Percentiles rank a stretch among this genome's conserved stretches.
phyloP scores from a whole-genome alignment of 805 yeast genomes.

The Priceomyces haplophilus region DNA sequence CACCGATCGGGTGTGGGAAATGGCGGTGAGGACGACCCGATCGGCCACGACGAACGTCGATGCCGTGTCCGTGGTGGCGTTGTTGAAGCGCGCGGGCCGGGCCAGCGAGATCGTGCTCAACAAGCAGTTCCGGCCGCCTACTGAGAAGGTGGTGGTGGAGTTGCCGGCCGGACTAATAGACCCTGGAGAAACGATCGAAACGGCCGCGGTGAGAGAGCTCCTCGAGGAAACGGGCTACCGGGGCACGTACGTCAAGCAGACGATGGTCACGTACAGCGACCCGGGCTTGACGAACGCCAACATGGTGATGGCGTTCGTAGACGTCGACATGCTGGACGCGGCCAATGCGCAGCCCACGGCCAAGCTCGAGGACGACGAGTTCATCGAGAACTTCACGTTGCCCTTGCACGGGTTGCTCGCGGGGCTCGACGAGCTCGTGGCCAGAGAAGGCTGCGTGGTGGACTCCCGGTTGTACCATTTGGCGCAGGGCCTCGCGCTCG shows the following conservation, averaged over 20 bases:
- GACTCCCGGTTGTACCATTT: constrained; percentile 88
- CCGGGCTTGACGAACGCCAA: constrained; percentile 90
- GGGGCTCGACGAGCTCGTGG: constrained; percentile 47
- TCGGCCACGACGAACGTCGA: constrained; percentile 59
- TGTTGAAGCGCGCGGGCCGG: constrained; percentile 49
- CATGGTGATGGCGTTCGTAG: constrained; percentile 71
- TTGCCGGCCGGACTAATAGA: constrained; percentile 95
- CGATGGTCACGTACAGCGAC: constrained; percentile 48
- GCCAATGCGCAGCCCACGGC: constrained; percentile 70
- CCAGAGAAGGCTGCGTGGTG: constrained; percentile 64
- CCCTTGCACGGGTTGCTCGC: constrained; percentile 59
- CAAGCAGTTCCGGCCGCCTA: constrained; percentile 93
- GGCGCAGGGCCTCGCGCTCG: constrained; percentile 73
- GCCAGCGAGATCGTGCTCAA: constrained; percentile 53
- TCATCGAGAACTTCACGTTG: constrained; percentile 80
- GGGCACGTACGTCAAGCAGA: constrained; percentile 50
- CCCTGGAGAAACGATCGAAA: constrained; percentile 70
- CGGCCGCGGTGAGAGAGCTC: constrained; percentile 84
- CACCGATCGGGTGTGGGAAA: constrained; percentile 76
- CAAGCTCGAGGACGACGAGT: constrained; percentile 85
- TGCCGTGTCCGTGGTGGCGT: constrained; percentile 87
- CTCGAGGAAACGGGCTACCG: constrained; percentile 91
- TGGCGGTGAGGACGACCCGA: constrained; percentile 78
- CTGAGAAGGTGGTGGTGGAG: constrained; percentile 82
- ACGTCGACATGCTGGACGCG: constrained; percentile 65